Percentiles rank a stretch among this genome's conserved stretches.
These are phyloP conservation scores for Wakefieldia striispora DNA, from an alignment of 768 basidiomycete genomes.

Conservation along the genomic window DNA sequence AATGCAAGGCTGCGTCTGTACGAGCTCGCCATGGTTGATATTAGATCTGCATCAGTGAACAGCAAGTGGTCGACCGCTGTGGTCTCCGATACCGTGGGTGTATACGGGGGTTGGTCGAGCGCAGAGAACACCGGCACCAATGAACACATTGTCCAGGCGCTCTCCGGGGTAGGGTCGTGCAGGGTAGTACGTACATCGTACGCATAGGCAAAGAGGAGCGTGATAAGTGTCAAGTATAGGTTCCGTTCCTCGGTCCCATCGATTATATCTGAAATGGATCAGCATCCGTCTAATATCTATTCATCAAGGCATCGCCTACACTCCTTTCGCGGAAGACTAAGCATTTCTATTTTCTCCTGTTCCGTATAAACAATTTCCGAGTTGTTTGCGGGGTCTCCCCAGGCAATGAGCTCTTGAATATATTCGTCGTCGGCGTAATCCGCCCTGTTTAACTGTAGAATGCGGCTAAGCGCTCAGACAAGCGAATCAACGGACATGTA, in stretches of 20 bases:
- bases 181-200: constrained; percentile 81
- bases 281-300: neutral
- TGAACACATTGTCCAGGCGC: constrained; percentile 79
- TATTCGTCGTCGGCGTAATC: constrained; percentile 77
- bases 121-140: constrained; percentile 81
- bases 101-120: constrained; percentile 66
- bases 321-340: constrained; percentile 52
- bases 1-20: constrained; percentile 76
- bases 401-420: constrained; percentile 66
- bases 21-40: constrained; percentile 51
- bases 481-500: constrained; percentile 60
- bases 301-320: constrained; percentile 35
- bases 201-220: constrained; percentile 74
- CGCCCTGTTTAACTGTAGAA: constrained; percentile 48
- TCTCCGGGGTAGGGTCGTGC: constrained; percentile 81
- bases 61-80: constrained; percentile 1
- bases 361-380: constrained; percentile 59
- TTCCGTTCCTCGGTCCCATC: constrained; percentile 52
- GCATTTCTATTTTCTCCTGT: constrained; percentile 65
- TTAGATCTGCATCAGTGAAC: constrained; percentile 48
- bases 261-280: constrained; percentile 53
- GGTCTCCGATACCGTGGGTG: constrained; percentile 13
- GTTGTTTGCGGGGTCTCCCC: constrained; percentile 54
- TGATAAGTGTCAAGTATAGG: constrained; percentile 67
- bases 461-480: neutral